Evolutionary conservation across 176 grass and related monocot genomes (phyloP).

Genomic region (Luzula sylvatica): DNA sequence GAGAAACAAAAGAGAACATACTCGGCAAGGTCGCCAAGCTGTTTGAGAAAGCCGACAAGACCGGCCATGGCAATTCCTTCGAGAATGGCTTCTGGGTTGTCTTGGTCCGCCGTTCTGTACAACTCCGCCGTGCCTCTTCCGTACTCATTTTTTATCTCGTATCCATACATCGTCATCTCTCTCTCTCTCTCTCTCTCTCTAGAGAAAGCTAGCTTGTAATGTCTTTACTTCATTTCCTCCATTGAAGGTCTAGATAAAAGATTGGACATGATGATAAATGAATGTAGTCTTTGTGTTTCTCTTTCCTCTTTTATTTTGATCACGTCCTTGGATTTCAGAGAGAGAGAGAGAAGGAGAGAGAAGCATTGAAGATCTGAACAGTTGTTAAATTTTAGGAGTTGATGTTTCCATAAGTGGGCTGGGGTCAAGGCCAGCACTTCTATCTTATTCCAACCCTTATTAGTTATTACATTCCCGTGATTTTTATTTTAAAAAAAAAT

Average conservation of each 20-base stretch:
- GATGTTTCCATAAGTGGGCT: not conserved
- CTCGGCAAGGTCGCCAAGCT: constrained; percentile 89
- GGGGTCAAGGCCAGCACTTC: too few species aligned
- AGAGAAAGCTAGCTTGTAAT: not conserved
- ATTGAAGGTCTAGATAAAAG: constrained; percentile 12
- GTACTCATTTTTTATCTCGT: constrained; percentile 67
- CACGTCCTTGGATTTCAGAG: constrained; percentile 11
- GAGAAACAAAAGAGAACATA: constrained; percentile 11
- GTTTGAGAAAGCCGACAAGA: constrained; percentile 69
- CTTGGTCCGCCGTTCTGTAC: constrained; percentile 36
- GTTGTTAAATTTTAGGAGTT: constrained; percentile 11
- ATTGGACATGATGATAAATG: not conserved
- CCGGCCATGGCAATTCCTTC: constrained; percentile 82
- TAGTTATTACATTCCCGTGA: constrained; percentile 7
- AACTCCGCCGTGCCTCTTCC: constrained; percentile 53
- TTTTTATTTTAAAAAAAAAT: too few species aligned
- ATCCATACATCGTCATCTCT: constrained; percentile 58
- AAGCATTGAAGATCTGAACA: not conserved
- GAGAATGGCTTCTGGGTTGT: constrained; percentile 71
- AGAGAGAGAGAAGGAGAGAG: not conserved
- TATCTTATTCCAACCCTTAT: constrained; percentile 15
- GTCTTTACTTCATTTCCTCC: constrained; percentile 4
- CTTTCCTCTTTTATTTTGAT: constrained; percentile 2
- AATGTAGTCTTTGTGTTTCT: not conserved
- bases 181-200: not conserved